phyloP scores from a whole-genome alignment of 768 basidiomycete genomes.

The Lactifluus volemus region DNA sequence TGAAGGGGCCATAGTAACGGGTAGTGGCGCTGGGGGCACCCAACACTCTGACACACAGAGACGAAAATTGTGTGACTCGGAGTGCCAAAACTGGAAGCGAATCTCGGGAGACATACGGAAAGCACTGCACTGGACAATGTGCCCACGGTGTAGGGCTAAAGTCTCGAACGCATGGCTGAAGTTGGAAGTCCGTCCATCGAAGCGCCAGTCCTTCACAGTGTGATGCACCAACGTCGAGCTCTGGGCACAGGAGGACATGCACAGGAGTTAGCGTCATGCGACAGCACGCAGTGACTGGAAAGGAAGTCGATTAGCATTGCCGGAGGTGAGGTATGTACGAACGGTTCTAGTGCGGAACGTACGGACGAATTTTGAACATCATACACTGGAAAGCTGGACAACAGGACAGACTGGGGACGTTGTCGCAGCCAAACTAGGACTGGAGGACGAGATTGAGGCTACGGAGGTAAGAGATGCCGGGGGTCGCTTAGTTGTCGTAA shows the following conservation, averaged over 20 bases:
- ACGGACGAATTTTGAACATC: background rate
- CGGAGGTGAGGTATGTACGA: background rate
- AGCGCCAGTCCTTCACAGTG: background rate
- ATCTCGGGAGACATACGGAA: background rate
- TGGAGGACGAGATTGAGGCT: background rate
- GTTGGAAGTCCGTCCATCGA: background rate
- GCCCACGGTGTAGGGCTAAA: background rate
- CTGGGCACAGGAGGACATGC: background rate
- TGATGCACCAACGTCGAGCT: background rate
- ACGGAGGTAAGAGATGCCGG: conserved; percentile 5
- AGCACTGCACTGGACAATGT: background rate
- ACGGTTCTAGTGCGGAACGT: background rate
- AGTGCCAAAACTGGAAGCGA: background rate
- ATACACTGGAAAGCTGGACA: too few relatives aligned
- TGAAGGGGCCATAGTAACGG: background rate
- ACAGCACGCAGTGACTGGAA: background rate
- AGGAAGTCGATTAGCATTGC: background rate
- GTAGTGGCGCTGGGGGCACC: background rate
- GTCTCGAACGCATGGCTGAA: background rate
- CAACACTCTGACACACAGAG: background rate
- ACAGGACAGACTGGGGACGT: background rate
- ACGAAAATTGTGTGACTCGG: background rate
- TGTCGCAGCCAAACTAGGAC: background rate
- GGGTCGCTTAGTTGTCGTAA: background rate
- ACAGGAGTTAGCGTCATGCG: background rate